Percentiles rank a stretch among this genome's conserved stretches.
Evolutionary conservation across 148 eudicot genomes (phyloP).

Genomic region (Linanthus parryae): DNA sequence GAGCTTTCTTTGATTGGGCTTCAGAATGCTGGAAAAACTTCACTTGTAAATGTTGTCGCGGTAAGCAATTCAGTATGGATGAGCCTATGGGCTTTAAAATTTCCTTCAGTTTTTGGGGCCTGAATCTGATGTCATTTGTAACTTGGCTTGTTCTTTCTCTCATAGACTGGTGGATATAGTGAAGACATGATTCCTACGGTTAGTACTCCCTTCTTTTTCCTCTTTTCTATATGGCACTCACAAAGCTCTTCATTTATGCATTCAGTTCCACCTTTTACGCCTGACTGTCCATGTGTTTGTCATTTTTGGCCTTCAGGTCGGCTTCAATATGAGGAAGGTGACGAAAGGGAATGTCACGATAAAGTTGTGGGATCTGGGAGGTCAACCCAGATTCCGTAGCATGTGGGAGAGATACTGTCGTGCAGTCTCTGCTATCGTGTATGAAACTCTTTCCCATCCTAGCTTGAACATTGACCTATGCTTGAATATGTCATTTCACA

Average conservation of each 20-base stretch:
- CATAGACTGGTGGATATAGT: slow-evolving; percentile 87
- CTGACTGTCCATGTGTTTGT: not conserved
- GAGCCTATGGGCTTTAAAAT: not conserved
- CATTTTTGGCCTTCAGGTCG: slow-evolving; percentile 49
- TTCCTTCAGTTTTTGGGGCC: not conserved
- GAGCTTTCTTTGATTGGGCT: slow-evolving; percentile 96
- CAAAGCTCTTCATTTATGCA: not conserved
- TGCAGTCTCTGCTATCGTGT: slow-evolving; percentile 99
- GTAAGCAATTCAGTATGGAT: slow-evolving; percentile 26
- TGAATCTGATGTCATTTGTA: slow-evolving; percentile 3
- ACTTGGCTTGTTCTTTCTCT: slow-evolving; percentile 11
- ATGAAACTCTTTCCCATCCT: slow-evolving; percentile 24
- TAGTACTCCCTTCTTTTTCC: slow-evolving; percentile 21
- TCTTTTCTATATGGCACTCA: not conserved
- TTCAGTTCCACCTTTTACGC: not conserved
- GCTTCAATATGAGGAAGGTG: slow-evolving; percentile 94
- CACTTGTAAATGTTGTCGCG: slow-evolving; percentile 93
- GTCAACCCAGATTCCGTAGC: slow-evolving; percentile 97
- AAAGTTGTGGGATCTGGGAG: slow-evolving; percentile 99
- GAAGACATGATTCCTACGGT: slow-evolving; percentile 99
- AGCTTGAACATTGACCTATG: slow-evolving; percentile 3
- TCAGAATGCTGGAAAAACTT: slow-evolving; percentile 97
- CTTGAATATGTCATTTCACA: not conserved
- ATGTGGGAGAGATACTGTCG: slow-evolving; percentile 99
- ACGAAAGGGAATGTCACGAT: slow-evolving; percentile 98